These are phyloP conservation scores for Microdochium bolleyi DNA, from an alignment of 2,329 filamentous ascomycete genomes.

Conservation along the genomic window DNA sequence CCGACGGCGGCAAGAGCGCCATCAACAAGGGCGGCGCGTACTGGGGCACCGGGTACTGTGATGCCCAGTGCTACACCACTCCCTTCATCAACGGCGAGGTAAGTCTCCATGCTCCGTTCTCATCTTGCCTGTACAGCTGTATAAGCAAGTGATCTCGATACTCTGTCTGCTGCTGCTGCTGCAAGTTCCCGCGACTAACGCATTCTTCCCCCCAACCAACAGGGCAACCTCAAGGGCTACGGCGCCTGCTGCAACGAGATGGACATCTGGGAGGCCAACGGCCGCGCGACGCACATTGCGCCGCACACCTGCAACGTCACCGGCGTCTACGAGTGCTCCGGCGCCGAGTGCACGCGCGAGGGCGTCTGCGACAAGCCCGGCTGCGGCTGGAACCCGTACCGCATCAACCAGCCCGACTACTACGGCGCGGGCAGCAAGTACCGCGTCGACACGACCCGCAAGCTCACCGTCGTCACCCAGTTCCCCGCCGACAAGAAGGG, in stretches of 20 bases:
- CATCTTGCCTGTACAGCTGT: too few species aligned
- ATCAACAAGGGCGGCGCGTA: conserved; percentile 25
- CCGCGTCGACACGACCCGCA: conserved; percentile 23
- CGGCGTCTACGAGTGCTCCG: conserved; percentile 20
- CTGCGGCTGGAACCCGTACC: conserved; percentile 26
- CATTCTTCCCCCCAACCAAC: conserved; percentile 1
- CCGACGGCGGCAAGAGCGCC: conserved; percentile 44
- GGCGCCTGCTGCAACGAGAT: conserved; percentile 29
- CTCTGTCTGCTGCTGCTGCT: not conserved
- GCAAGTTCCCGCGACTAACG: not conserved
- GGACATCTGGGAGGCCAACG: conserved; percentile 30
- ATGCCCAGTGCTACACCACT: conserved; percentile 26
- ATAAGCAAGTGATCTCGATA: not conserved
- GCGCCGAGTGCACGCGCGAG: conserved; percentile 16
- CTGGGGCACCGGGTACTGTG: conserved; percentile 29
- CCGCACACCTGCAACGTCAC: conserved; percentile 27
- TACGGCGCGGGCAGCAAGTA: conserved; percentile 20
- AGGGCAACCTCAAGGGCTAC: conserved; percentile 23
- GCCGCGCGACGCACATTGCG: conserved; percentile 23
- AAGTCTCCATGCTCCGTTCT: conserved; percentile 7
- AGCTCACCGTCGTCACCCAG: conserved; percentile 27
- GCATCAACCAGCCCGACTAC: conserved; percentile 18
- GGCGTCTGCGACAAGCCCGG: conserved; percentile 26
- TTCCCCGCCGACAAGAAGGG: conserved; percentile 23
- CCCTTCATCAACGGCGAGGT: conserved; percentile 28